Evolutionary conservation across 1,284 basidiomycete species (phyloP).

Genomic region (Flammula alnicola): DNA sequence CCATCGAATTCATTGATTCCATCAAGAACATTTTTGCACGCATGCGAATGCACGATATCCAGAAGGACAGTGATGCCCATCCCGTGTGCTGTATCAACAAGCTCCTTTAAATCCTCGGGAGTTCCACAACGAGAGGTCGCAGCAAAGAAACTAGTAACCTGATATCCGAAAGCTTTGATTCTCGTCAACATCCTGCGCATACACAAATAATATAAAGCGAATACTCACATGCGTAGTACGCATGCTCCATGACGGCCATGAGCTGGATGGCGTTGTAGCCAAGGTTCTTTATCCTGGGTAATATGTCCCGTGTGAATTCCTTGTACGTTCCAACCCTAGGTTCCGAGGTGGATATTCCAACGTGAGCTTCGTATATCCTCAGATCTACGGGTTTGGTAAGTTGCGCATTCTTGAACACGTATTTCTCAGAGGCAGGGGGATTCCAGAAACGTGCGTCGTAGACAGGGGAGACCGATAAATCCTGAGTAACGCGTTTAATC

Average conservation of each 20-base stretch:
- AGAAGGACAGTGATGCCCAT: slow-evolving; percentile 93
- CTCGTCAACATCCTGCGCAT: slow-evolving; percentile 14
- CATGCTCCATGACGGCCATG: slow-evolving; percentile 98
- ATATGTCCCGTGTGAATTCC: slow-evolving; percentile 87
- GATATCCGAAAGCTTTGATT: slow-evolving; percentile 89
- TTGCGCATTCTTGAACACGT: slow-evolving; percentile 82
- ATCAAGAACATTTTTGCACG: slow-evolving; percentile 96
- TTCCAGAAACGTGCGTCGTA: slow-evolving; percentile 99
- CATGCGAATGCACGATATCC: slow-evolving; percentile 97
- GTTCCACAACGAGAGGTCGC: slow-evolving; percentile 93
- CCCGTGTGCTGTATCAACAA: slow-evolving; percentile 93
- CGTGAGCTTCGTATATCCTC: slow-evolving; percentile 97
- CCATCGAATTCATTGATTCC: slow-evolving; percentile 97
- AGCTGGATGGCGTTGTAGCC: slow-evolving; percentile 98
- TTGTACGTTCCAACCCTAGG: slow-evolving; percentile 91
- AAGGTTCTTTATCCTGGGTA: slow-evolving; percentile 88
- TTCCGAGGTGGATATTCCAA: slow-evolving; percentile 94
- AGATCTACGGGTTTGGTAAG: slow-evolving; percentile 74
- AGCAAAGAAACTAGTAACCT: slow-evolving; percentile 98
- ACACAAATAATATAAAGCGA: slow-evolving; percentile 2
- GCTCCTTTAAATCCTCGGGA: slow-evolving; percentile 94
- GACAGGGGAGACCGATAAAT: slow-evolving; percentile 85
- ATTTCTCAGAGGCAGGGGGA: slow-evolving; percentile 81
- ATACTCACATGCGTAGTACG: slow-evolving; percentile 96
- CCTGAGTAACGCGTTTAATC: slow-evolving; percentile 96